A percentile compares a stretch with the other conserved stretches of the same genome.
Evolutionary conservation across 2,329 filamentous ascomycete genomes (phyloP).

Genomic region (Raffaelea albimanens): DNA sequence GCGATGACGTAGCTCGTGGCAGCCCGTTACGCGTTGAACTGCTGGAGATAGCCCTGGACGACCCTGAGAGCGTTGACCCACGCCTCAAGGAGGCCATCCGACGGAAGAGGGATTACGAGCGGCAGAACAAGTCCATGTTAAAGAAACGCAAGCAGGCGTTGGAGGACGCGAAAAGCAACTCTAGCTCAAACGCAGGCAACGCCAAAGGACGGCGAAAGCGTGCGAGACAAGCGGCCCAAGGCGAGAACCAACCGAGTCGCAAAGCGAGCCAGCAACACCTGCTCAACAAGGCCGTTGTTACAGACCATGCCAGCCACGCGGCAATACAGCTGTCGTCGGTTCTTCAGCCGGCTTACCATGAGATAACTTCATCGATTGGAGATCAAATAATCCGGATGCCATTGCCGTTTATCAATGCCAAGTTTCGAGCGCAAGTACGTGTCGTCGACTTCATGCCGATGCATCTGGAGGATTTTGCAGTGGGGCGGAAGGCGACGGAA

Average conservation of each 20-base stretch:
- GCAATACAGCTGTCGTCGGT: conserved; percentile 28
- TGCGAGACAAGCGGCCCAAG: not conserved
- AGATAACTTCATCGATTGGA: conserved; percentile 27
- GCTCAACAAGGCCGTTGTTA: conserved; percentile 20
- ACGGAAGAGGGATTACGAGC: conserved; percentile 58
- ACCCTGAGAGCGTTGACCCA: conserved; percentile 32
- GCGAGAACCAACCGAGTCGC: not conserved
- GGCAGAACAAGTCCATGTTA: conserved; percentile 29
- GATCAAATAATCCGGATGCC: conserved; percentile 20
- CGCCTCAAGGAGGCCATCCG: conserved; percentile 48
- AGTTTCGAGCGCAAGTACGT: conserved; percentile 61
- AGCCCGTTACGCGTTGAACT: conserved; percentile 38
- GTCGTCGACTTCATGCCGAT: conserved; percentile 73
- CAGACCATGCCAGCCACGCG: conserved; percentile 18
- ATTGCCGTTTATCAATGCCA: conserved; percentile 68
- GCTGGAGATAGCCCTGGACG: conserved; percentile 31
- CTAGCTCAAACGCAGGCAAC: no score
- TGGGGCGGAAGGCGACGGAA: conserved; percentile 33
- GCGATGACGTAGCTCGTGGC: conserved; percentile 38
- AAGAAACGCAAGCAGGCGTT: conserved; percentile 27
- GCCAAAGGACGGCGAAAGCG: conserved; percentile 1
- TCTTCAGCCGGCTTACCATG: conserved; percentile 27
- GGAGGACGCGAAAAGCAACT: conserved; percentile 13
- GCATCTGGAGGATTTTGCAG: conserved; percentile 61
- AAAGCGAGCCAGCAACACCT: not conserved